A percentile compares a stretch with the other conserved stretches of the same genome.
These are phyloP conservation scores for Fusarium pseudocircinatum DNA, from an alignment of 2,329 filamentous ascomycete genomes.

Conservation along the genomic window DNA sequence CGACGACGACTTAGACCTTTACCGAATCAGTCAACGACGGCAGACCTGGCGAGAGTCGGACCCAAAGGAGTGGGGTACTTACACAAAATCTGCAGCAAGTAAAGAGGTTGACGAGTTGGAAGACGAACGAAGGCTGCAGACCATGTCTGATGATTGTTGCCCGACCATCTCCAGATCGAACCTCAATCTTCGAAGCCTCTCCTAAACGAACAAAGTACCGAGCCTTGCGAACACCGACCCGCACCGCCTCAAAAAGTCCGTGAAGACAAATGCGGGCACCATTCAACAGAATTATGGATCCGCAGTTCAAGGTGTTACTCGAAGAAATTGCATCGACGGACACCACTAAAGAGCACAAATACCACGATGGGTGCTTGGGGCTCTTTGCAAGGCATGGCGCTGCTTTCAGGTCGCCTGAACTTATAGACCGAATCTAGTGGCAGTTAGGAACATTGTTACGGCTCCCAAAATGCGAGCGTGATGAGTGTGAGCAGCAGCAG, in stretches of 20 bases:
- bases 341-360: fast-evolving
- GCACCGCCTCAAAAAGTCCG: fast-evolving
- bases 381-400: fast-evolving
- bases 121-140: not conserved
- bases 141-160: too few species aligned
- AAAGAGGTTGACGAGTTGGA: not conserved
- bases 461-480: fast-evolving
- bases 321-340: fast-evolving
- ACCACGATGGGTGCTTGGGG: fast-evolving
- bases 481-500: not conserved
- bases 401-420: fast-evolving
- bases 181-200: not conserved
- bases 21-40: too few species aligned
- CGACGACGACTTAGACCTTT: not conserved
- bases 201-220: fast-evolving
- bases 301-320: too few species aligned
- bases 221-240: not conserved
- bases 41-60: too few species aligned
- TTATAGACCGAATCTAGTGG: fast-evolving
- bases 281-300: too few species aligned
- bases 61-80: fast-evolving
- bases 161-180: not conserved
- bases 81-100: not conserved
- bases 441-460: fast-evolving
- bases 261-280: fast-evolving